These are phyloP conservation scores for Penicillium sp. DNA, from an alignment of 2,329 filamentous ascomycete genomes.

Conservation along the genomic window DNA sequence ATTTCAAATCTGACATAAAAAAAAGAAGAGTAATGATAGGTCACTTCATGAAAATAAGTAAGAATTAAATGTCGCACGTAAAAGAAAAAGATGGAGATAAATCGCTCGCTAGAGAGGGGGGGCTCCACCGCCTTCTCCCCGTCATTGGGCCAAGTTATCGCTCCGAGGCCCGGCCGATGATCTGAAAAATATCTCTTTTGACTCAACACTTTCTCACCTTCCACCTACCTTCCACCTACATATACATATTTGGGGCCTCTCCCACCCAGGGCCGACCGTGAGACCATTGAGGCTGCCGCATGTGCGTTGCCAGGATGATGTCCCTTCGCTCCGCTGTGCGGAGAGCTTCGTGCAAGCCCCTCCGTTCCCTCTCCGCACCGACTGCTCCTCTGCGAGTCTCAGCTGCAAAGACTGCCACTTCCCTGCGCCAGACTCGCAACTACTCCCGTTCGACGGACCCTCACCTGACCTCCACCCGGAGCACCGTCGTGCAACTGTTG, in stretches of 20 bases:
- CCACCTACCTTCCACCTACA: constrained; percentile 5
- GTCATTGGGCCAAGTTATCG: constrained; percentile 20
- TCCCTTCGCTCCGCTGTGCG: constrained; percentile 47
- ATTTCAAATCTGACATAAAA: not conserved
- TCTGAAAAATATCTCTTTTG: constrained; percentile 26
- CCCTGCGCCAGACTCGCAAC: constrained; percentile 37
- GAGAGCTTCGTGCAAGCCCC: constrained; percentile 45
- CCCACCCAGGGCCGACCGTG: constrained; percentile 17
- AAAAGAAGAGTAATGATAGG: not conserved
- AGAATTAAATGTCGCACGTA: constrained; percentile 5
- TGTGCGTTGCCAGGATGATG: constrained; percentile 45
- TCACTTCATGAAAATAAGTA: not conserved
- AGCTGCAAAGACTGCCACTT: constrained; percentile 30
- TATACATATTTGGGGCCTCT: constrained; percentile 18
- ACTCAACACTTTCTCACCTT: constrained; percentile 13
- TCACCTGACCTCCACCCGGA: constrained; percentile 64
- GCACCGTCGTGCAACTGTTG: constrained; percentile 83
- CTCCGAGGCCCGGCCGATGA: constrained; percentile 28
- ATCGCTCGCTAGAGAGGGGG: constrained; percentile 18
- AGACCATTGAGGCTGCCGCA: constrained; percentile 41
- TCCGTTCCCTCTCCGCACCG: constrained; percentile 44
- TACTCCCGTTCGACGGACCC: constrained; percentile 50
- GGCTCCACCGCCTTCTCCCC: constrained; percentile 21
- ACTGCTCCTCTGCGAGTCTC: constrained; percentile 31
- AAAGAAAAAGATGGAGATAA: constrained; percentile 5